Conservation (phyloP, 768 basidiomycete genomes). For the Russula vinacea region DNA sequence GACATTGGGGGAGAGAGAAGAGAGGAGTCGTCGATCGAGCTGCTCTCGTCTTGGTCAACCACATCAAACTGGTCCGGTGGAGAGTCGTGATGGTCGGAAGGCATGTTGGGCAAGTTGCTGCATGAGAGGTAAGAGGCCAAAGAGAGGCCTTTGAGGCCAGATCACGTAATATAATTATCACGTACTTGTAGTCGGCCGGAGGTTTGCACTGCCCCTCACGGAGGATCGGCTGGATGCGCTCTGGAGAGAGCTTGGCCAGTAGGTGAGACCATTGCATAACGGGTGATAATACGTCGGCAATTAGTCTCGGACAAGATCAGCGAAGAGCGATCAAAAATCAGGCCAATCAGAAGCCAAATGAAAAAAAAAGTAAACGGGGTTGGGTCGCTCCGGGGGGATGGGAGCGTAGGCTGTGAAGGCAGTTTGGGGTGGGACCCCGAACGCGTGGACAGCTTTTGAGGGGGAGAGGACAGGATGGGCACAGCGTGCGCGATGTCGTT, state of each 20-base stretch:
- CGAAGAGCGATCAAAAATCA: slow-evolving; percentile 1
- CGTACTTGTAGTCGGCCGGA: slow-evolving; percentile 23
- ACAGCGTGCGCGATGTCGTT: slow-evolving; percentile 17
- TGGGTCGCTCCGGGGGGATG: background rate
- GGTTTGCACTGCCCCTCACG: slow-evolving; percentile 27
- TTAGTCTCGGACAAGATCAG: background rate
- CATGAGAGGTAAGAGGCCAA: slow-evolving; percentile 15
- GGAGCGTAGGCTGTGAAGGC: slow-evolving; percentile 20
- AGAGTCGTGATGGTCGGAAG: slow-evolving; percentile 18
- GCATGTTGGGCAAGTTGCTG: slow-evolving; percentile 22
- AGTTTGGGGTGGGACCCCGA: slow-evolving; percentile 21
- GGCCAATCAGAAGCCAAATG: slow-evolving; percentile 3
- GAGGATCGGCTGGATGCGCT: slow-evolving; percentile 15
- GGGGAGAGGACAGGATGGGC: slow-evolving; percentile 14
- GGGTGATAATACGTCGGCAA: background rate
- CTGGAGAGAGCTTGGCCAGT: slow-evolving; percentile 23
- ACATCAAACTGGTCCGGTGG: background rate
- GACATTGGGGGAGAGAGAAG: slow-evolving; percentile 19
- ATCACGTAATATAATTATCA: slow-evolving; percentile 25
- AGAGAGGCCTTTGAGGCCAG: slow-evolving; percentile 6
- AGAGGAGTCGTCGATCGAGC: slow-evolving; percentile 18
- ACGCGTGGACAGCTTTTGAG: slow-evolving; percentile 11
- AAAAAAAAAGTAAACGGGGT: background rate
- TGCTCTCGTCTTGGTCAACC: slow-evolving; percentile 5
- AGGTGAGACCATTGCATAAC: slow-evolving; percentile 21